Percentiles rank a stretch among this genome's conserved stretches.
Evolutionary conservation across 495 filamentous ascomycete genomes (phyloP).

Genomic region (Daldinia loculata): DNA sequence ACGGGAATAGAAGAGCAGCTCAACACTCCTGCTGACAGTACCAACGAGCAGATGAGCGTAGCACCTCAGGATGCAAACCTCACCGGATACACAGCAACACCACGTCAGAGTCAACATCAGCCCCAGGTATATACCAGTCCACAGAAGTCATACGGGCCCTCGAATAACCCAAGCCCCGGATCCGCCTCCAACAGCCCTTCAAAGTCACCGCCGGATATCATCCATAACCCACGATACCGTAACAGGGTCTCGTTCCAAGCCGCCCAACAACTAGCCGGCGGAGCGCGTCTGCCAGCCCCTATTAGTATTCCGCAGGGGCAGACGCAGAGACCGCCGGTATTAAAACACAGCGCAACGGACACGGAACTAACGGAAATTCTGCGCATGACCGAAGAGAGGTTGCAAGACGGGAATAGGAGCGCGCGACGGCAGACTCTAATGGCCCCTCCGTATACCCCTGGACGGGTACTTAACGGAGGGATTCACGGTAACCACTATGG

Average conservation of each 20-base stretch:
- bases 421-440: constrained; percentile 41
- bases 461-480: background rate
- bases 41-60: background rate
- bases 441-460: constrained; percentile 8
- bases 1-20: background rate
- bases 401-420: constrained; percentile 48
- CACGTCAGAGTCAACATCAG: constrained; percentile 17
- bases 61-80: background rate
- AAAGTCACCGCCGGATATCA: constrained; percentile 29
- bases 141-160: constrained; percentile 20
- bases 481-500: background rate
- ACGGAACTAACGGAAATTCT: constrained; percentile 54
- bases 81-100: constrained; percentile 14
- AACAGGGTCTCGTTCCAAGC: constrained; percentile 31
- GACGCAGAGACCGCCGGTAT: constrained; percentile 25
- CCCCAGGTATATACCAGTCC: constrained; percentile 23
- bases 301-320: constrained; percentile 22
- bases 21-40: background rate
- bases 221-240: constrained; percentile 28
- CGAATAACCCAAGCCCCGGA: constrained; percentile 6
- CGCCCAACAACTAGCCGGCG: constrained; percentile 39
- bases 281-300: constrained; percentile 32
- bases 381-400: constrained; percentile 52
- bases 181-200: constrained; percentile 10
- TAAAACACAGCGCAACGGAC: constrained; percentile 48